These are phyloP conservation scores for Raphanus hybrid DNA, from an alignment of 441 rosid species.

Conservation along the genomic window DNA sequence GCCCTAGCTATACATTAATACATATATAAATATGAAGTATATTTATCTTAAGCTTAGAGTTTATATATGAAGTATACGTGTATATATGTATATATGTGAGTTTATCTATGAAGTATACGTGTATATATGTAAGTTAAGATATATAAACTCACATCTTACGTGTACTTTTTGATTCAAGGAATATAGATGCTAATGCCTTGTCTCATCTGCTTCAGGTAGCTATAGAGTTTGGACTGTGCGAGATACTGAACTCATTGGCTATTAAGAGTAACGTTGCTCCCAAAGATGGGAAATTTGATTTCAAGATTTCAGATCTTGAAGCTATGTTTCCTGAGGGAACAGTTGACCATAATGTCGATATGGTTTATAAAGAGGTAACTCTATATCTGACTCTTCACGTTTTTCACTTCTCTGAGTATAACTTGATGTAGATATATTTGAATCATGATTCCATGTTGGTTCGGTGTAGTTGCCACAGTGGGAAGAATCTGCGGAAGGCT, in stretches of 20 bases:
- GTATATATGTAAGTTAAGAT: neutral
- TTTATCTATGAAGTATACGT: neutral
- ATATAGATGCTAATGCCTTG: constrained; percentile 12
- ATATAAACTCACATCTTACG: neutral
- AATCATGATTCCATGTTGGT: neutral
- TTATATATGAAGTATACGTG: neutral
- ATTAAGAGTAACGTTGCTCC: constrained; percentile 59
- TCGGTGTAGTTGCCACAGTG: constrained; percentile 72
- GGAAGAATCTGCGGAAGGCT: constrained; percentile 58
- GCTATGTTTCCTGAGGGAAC: constrained; percentile 67
- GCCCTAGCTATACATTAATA: neutral
- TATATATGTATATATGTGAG: neutral
- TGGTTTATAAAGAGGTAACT: constrained; percentile 62
- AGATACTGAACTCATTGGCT: constrained; percentile 56
- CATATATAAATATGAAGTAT: constrained; percentile 4
- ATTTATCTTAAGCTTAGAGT: no score
- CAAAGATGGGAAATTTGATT: constrained; percentile 65
- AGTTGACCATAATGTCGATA: constrained; percentile 56
- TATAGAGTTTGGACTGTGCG: constrained; percentile 83
- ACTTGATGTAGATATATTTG: neutral
- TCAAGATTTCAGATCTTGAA: constrained; percentile 66
- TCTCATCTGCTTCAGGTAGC: constrained; percentile 54
- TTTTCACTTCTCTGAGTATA: neutral
- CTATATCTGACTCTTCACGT: neutral
- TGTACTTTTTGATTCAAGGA: neutral